Evolutionary conservation across 306 rosid genomes (phyloP).

Genomic region (Arachis hypogaea): DNA sequence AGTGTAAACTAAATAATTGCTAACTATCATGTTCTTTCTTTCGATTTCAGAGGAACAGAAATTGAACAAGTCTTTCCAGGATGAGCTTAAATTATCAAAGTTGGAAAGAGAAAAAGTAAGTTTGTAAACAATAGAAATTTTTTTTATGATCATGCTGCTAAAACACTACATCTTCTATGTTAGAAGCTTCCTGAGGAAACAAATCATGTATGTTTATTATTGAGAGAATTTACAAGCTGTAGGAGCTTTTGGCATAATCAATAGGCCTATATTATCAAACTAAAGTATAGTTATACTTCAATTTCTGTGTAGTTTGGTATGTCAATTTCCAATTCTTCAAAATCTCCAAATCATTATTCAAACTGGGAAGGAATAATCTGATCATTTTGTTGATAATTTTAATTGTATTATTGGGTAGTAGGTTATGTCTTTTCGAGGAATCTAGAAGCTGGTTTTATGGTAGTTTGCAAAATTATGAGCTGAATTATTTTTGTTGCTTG

Average conservation of each 20-base stretch:
- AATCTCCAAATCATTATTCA: constrained; percentile 11
- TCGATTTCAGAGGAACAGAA: constrained; percentile 72
- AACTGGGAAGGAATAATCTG: constrained; percentile 15
- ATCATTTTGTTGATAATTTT: constrained; percentile 2
- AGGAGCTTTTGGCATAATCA: constrained; percentile 17
- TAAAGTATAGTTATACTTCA: constrained; percentile 4
- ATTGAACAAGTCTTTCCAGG: constrained; percentile 65
- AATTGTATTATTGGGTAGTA: constrained; percentile 15
- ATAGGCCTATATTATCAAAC: constrained; percentile 14
- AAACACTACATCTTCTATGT: constrained; percentile 18
- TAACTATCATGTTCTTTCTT: constrained; percentile 30
- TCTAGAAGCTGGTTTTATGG: constrained; percentile 24
- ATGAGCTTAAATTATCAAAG: constrained; percentile 67
- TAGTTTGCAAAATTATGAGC: constrained; percentile 17
- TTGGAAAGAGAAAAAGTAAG: constrained; percentile 75
- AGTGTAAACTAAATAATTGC: constrained; percentile 15
- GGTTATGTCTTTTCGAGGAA: constrained; percentile 20
- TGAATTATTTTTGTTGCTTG: constrained; percentile 40
- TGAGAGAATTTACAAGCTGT: neutral
- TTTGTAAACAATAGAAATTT: constrained; percentile 34
- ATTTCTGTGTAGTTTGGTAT: constrained; percentile 5
- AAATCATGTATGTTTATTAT: constrained; percentile 6
- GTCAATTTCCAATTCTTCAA: constrained; percentile 15
- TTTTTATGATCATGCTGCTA: constrained; percentile 27
- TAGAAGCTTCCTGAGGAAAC: constrained; percentile 6